These are phyloP conservation scores for Myrica gale DNA, from an alignment of 306 rosid genomes.

Conservation along the genomic window DNA sequence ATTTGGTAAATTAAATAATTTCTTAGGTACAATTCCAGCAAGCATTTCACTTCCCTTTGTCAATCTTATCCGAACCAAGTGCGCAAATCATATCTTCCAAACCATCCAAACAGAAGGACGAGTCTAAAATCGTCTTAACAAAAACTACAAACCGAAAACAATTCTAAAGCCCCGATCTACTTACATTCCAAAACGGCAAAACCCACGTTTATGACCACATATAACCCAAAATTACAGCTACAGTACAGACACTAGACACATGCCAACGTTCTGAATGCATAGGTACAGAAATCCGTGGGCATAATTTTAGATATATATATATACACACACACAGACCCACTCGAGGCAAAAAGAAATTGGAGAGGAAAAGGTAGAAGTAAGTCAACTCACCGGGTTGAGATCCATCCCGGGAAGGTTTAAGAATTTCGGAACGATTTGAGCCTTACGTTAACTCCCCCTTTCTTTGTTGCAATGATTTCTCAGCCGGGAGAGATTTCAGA, in stretches of 20 bases:
- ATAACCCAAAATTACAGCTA: background rate
- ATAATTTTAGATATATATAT: background rate
- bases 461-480: background rate
- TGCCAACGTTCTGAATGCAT: background rate
- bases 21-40: background rate
- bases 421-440: constrained; percentile 10
- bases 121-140: background rate
- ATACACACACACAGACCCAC: background rate
- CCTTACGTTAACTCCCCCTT: background rate
- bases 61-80: background rate
- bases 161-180: constrained; percentile 3
- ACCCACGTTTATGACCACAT: background rate
- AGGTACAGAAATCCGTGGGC: no score
- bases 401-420: constrained; percentile 30
- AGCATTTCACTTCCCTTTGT: background rate
- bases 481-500: background rate
- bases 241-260: background rate
- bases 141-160: background rate
- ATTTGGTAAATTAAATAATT: background rate
- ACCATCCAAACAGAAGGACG: background rate
- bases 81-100: background rate
- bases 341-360: background rate
- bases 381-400: constrained; percentile 44
- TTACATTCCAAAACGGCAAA: background rate
- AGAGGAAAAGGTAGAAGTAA: background rate